Percentiles rank a stretch among this genome's conserved stretches.
Evolutionary conservation across 1,284 basidiomycete genomes (phyloP).

Genomic region (Leucoagaricus sp.): DNA sequence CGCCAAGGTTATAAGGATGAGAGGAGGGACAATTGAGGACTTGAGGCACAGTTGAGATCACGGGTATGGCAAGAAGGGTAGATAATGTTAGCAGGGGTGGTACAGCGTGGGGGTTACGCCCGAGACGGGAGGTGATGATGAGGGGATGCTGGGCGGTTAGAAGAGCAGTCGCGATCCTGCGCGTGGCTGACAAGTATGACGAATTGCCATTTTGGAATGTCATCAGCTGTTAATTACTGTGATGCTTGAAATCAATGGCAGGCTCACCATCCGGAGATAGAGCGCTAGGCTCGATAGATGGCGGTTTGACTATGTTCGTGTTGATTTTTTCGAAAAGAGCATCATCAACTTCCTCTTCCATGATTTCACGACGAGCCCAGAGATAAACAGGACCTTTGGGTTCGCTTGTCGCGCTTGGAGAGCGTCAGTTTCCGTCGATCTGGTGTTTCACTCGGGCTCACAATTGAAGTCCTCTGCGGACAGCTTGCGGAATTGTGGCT

Average conservation of each 20-base stretch:
- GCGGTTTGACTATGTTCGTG: conserved; percentile 42
- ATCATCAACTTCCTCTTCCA: conserved; percentile 61
- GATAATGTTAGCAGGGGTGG: conserved; percentile 50
- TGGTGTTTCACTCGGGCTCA: conserved; percentile 25
- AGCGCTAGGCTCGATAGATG: conserved; percentile 48
- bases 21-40: conserved; percentile 57
- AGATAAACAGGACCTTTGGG: conserved; percentile 74
- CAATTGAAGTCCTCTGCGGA: conserved; percentile 66
- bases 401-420: conserved; percentile 56
- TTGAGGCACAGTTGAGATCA: conserved; percentile 54
- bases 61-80: conserved; percentile 51
- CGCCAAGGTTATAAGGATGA: conserved; percentile 54
- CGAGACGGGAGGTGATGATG: conserved; percentile 64
- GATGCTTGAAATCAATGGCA: background rate
- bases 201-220: background rate
- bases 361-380: conserved; percentile 69
- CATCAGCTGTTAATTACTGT: conserved; percentile 11
- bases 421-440: background rate
- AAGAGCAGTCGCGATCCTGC: conserved; percentile 49
- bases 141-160: conserved; percentile 53
- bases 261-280: conserved; percentile 47
- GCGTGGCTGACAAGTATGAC: conserved; percentile 35
- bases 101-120: conserved; percentile 55
- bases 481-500: conserved; percentile 46
- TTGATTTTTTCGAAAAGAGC: conserved; percentile 26